A percentile compares a stretch with the other conserved stretches of the same genome.
Conservation (phyloP, 176 grass and related monocot species). For the Oryza australiensis region DNA sequence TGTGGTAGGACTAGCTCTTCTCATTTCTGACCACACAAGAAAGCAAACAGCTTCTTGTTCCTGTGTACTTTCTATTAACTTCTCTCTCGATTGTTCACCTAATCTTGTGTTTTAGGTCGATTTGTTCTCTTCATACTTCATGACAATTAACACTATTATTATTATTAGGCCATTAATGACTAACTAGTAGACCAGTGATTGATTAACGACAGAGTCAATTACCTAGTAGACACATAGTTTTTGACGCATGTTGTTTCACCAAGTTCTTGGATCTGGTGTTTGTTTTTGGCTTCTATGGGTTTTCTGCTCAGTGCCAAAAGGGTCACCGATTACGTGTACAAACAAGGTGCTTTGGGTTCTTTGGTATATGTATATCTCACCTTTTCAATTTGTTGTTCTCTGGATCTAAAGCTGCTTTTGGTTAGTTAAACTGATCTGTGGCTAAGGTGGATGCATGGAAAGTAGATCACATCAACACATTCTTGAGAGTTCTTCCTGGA, state of each 20-base stretch:
- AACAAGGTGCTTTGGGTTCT: conserved; percentile 21
- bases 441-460: conserved; percentile 4
- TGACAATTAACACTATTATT: background rate
- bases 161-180: background rate
- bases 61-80: background rate
- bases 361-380: background rate
- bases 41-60: background rate
- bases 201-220: background rate
- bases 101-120: background rate
- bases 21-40: conserved; percentile 27
- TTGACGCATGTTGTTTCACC: conserved; percentile 5
- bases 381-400: conserved; percentile 28
- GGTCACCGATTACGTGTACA: conserved; percentile 29
- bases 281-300: conserved; percentile 35
- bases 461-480: conserved; percentile 25
- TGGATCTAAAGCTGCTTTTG: conserved; percentile 19
- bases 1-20: background rate
- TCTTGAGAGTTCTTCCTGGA: conserved; percentile 23
- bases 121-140: background rate
- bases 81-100: background rate
- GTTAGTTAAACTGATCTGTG: background rate
- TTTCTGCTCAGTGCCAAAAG: background rate
- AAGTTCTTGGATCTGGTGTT: conserved; percentile 33
- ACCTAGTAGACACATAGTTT: conserved; percentile 23
- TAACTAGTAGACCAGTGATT: background rate